Evolutionary conservation across 441 rosid genomes (phyloP), one percentile per base, ranked within the genome.

Genomic region (Pelargonium australe): DNA sequence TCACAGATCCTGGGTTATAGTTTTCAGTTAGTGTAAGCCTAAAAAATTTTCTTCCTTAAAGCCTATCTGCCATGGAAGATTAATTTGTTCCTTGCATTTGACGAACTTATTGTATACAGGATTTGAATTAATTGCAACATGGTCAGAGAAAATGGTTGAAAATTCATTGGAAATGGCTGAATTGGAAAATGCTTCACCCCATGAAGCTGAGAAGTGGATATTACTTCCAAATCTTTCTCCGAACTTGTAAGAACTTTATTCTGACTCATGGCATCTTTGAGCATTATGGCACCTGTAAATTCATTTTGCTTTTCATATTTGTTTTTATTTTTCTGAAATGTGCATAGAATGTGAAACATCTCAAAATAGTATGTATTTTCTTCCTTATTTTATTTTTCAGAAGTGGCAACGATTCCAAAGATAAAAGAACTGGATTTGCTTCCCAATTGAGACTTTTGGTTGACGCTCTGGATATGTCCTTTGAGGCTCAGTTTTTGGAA

Each of bases 111-210:
- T 78, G 78, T 58, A 70, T 51, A 62, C 83, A 95, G 99, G 98
- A 70, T 80, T 88, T 68, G 86, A 87, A 75, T 84, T 95, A 79
- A 81, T 85, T 70, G 84, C 86, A 79, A 79, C 82, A 70, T 91
- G 97, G 96, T 78, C 85, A 6, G 92, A 89, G 79, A 87, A 72
- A 85, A 78, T 81, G 53, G 85, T 95, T 25, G 93, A 90, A 76
- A 88, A 84, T 78, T 88, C 97, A 45, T 84, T 85, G 70, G 98
- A 95, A 80, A 92, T 95, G 99, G 99, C 94, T 72, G 99, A 92
- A 79, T 72, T 92, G 75, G 99, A 95, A 85, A 95, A 92, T 83
- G 79, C 85, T 67, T 86, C 97, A 51, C 95, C 98, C 75, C 91
- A 89, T 77, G 99, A 92, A 23, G 99, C 99, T 72, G 88, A 87